Evolutionary conservation across 106 monocot species (phyloP), one percentile per base, ranked within the genome.

Genomic region (Phalaenopsis equestris): DNA sequence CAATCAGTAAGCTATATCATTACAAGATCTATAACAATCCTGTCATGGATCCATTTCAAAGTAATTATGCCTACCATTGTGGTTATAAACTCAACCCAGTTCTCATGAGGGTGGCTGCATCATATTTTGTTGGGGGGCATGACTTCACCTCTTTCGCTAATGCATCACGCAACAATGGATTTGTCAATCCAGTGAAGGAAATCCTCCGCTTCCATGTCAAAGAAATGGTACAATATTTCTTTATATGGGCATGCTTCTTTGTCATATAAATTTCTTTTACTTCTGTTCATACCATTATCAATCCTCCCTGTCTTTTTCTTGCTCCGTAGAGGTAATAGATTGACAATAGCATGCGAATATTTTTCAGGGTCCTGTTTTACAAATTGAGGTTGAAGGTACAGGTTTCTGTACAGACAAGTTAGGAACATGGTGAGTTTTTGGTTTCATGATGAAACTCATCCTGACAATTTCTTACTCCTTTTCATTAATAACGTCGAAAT

Each of bases 351-450:
- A 67, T 24, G 24, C 11, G 17, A 36, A 58, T 75, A 55, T 77
- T 72, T 12, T 86, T 21, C 77, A 94, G 94, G 86, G 79, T 82
- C 55, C 79, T 68, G 38, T 91, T 81, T 79, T 94, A 78, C 90
- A 91, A 76, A 87, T 94, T 72, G 94, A 91, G 85, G 88, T 94
- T 56, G 94, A 94, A 81, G 94, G 94, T 36, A 80, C 91, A 67
- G 94, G 94, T 78, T 94, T 94, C 80, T 94, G 55, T 91, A 86
- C 81, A 82, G 88, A 83, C 94, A 94, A 94, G 94, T 94, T 45
- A 84, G 94, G 43, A 94, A 94, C 86, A 94, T 94, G 94, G 94
- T 91, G 86, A 84, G 42, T 81, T 84, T 21, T 73, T 52, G 52
- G 1, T 78, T 65, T 65, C 64, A 65, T 23, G 64, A 65, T 65